A percentile compares a stretch with the other conserved stretches of the same genome.
These are phyloP conservation scores for Mallotus japonicus DNA, from an alignment of 441 rosid species.

Conservation along the genomic window DNA sequence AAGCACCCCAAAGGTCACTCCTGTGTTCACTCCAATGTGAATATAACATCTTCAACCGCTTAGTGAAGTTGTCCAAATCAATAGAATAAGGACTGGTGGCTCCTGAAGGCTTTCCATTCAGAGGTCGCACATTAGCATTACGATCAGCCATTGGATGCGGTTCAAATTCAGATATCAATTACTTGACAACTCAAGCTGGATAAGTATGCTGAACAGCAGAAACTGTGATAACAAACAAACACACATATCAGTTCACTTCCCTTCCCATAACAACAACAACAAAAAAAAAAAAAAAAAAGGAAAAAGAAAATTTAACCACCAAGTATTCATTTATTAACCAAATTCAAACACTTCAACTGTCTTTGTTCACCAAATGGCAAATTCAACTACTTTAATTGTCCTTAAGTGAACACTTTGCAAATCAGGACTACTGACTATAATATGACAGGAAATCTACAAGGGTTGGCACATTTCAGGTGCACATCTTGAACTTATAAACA, in stretches of 20 bases:
- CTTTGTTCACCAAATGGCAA: too few species aligned
- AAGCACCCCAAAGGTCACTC: slow-evolving; percentile 59
- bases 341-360: neutral
- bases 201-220: slow-evolving; percentile 6
- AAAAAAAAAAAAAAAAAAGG: too few species aligned
- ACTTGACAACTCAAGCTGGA: slow-evolving; percentile 11
- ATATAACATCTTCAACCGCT: slow-evolving; percentile 57
- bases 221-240: slow-evolving; percentile 18
- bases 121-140: slow-evolving; percentile 38
- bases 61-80: slow-evolving; percentile 50
- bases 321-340: neutral
- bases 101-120: slow-evolving; percentile 47
- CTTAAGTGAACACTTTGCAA: neutral
- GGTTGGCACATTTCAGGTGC: too few species aligned
- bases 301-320: too few species aligned
- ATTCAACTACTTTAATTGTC: neutral
- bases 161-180: slow-evolving; percentile 15
- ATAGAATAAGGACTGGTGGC: slow-evolving; percentile 45
- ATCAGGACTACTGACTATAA: neutral
- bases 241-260: slow-evolving; percentile 16
- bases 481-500: too few species aligned
- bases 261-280: neutral
- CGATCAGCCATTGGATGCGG: slow-evolving; percentile 43
- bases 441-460: neutral
- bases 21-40: slow-evolving; percentile 58